Base-by-base conservation (phyloP, 805 yeast species). In the Brettanomyces nanus region DNA sequence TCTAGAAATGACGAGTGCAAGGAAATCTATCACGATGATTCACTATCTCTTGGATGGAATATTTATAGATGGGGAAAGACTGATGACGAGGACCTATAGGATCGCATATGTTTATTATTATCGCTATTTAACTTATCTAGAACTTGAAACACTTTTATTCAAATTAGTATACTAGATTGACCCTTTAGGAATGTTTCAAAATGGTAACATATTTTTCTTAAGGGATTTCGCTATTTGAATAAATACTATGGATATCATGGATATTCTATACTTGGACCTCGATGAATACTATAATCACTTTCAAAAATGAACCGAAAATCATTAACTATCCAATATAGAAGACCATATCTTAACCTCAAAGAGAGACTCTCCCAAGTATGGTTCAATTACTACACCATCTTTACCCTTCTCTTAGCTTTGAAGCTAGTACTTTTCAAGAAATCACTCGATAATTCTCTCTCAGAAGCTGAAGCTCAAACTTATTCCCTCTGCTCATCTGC, bases 21-120 rank as follows among this genome's bases (percentile, higher is more conserved):
- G 34, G 74, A 70, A 42, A 31, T 77, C 11, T 77, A 74, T 49
- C 63, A 66, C 22, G 64, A 52, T 20, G 73, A 59, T 4, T 42
- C 52, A 9, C 59, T 60, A 1, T 67, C 79, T 31, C 48, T 82
- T 28, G 90, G 84, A 3, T 82, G 85, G 85, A 83, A 81, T n/a
- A 59, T 75, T 26, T 82, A 77, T 49, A 67, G 68, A 47, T 75
- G 62, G 60, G 54, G 52, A 13, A 28, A 36, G 27, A 18, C 35
- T 21, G 29, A n/a, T 15, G 27, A 23, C 13, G 20, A 41, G 13
- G 41, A 36, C 27, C 28, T 41, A 11, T 31, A 38, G 17, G 26
- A n/a, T n/a, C n/a, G n/a, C n/a, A n/a, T n/a, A n/a, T n/a, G n/a
- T n/a, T n/a, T n/a, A n/a, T n/a, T n/a, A n/a, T n/a, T n/a, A n/a